phyloP scores from a whole-genome alignment of 1,284 basidiomycete species.

The Flammula alnicola region DNA sequence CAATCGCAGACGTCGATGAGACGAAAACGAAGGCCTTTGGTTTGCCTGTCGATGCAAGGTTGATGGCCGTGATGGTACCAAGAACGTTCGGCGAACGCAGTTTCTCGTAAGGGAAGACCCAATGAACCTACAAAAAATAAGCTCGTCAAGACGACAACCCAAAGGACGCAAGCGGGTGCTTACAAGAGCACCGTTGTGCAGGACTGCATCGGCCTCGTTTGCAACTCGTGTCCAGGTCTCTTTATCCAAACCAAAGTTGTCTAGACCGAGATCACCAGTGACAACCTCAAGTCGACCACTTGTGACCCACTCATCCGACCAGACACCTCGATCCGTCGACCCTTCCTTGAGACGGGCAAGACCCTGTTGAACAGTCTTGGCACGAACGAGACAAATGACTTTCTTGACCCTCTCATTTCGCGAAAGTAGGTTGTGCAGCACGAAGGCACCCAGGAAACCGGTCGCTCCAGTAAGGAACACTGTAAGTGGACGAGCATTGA shows the following conservation, averaged over 20 bases:
- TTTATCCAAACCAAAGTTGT: slow-evolving; percentile 77
- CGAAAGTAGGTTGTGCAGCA: slow-evolving; percentile 82
- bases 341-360: slow-evolving; percentile 76
- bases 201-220: slow-evolving; percentile 79
- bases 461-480: slow-evolving; percentile 97
- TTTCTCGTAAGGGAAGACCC: slow-evolving; percentile 98
- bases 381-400: slow-evolving; percentile 92
- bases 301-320: slow-evolving; percentile 88
- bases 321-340: slow-evolving; percentile 86
- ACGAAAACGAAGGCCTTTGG: slow-evolving; percentile 91
- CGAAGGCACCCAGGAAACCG: slow-evolving; percentile 95
- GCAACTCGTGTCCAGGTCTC: slow-evolving; percentile 74
- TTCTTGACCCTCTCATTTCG: slow-evolving; percentile 71
- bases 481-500: slow-evolving; percentile 61
- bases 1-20: slow-evolving; percentile 93
- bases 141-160: not conserved
- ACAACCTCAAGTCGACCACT: slow-evolving; percentile 81
- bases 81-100: slow-evolving; percentile 92
- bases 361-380: slow-evolving; percentile 66
- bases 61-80: slow-evolving; percentile 84
- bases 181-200: slow-evolving; percentile 97
- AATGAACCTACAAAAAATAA: slow-evolving; percentile 80
- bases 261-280: slow-evolving; percentile 84
- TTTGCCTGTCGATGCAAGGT: slow-evolving; percentile 77
- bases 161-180: slow-evolving; percentile 32